Evolutionary conservation across 179 eudicot genomes (phyloP).

Genomic region (Sideroxylon spinosum): DNA sequence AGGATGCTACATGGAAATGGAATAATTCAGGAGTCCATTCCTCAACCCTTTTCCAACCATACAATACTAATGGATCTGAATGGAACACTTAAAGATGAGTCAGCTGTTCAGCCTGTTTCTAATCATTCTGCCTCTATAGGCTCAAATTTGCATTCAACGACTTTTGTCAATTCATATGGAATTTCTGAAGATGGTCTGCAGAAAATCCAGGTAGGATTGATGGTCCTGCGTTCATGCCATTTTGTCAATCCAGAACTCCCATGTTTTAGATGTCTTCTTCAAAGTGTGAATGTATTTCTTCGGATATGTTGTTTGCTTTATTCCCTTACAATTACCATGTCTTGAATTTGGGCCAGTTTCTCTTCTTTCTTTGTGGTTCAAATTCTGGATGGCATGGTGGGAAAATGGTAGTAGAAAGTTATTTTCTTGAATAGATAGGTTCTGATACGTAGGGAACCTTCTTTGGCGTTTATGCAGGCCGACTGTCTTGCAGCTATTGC

Average conservation of each 20-base stretch:
- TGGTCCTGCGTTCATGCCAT: neutral
- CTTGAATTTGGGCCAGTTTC: neutral
- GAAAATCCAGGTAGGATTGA: slow-evolving; percentile 62
- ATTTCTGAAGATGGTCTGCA: slow-evolving; percentile 51
- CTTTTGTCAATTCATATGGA: slow-evolving; percentile 25
- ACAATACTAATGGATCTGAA: slow-evolving; percentile 36
- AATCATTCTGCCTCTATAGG: slow-evolving; percentile 25
- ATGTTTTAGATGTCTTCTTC: no score
- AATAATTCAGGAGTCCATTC: slow-evolving; percentile 28
- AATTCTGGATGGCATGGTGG: neutral
- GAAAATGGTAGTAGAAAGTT: neutral
- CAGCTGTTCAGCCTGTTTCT: slow-evolving; percentile 26
- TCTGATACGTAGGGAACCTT: neutral
- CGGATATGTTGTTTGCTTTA: neutral
- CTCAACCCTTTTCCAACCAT: slow-evolving; percentile 26
- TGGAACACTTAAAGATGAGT: slow-evolving; percentile 27
- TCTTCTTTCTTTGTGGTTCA: neutral
- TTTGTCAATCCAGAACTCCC: neutral
- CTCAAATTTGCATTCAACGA: slow-evolving; percentile 29
- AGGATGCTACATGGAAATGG: slow-evolving; percentile 44
- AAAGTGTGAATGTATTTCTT: no score
- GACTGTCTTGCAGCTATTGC: slow-evolving; percentile 78
- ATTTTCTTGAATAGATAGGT: neutral
- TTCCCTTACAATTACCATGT: neutral
- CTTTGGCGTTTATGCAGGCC: slow-evolving; percentile 46